phyloP scores from a whole-genome alignment of 2,329 filamentous ascomycete genomes.

The Stagonosporopsis tanaceti region DNA sequence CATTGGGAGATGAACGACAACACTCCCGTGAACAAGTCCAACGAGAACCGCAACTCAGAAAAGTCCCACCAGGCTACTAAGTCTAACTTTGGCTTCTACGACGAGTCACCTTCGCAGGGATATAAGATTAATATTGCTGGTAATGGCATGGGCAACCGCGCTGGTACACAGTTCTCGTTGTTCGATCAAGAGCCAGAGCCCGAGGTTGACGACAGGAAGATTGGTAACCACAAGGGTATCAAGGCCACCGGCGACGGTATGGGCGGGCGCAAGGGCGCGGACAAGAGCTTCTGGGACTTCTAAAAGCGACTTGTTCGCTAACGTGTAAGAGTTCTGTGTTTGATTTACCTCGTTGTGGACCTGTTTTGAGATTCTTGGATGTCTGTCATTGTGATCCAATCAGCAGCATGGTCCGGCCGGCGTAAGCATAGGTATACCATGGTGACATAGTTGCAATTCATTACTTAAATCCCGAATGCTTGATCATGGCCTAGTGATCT shows the following conservation, averaged over 20 bases:
- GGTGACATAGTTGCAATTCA: constrained; percentile 14
- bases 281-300: constrained; percentile 44
- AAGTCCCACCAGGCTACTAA: constrained; percentile 66
- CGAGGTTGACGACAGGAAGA: constrained; percentile 27
- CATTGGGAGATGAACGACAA: constrained; percentile 81
- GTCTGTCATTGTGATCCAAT: constrained; percentile 1
- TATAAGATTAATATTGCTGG: constrained; percentile 50
- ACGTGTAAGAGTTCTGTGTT: constrained; percentile 6
- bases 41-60: constrained; percentile 52
- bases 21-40: constrained; percentile 58
- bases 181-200: constrained; percentile 40
- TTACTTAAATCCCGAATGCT: background rate
- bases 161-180: constrained; percentile 51
- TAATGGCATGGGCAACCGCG: constrained; percentile 51
- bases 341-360: background rate
- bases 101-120: constrained; percentile 35
- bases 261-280: constrained; percentile 49
- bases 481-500: background rate
- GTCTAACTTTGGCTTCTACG: constrained; percentile 45
- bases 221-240: constrained; percentile 28
- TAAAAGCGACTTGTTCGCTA: constrained; percentile 10
- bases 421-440: constrained; percentile 18
- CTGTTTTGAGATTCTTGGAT: constrained; percentile 4
- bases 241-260: constrained; percentile 49
- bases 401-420: constrained; percentile 10